Evolutionary conservation across 192 early-diverging fungal genomes (phyloP), one percentile per base, ranked within the genome.

Genomic region (Mortierella hygrophila): DNA sequence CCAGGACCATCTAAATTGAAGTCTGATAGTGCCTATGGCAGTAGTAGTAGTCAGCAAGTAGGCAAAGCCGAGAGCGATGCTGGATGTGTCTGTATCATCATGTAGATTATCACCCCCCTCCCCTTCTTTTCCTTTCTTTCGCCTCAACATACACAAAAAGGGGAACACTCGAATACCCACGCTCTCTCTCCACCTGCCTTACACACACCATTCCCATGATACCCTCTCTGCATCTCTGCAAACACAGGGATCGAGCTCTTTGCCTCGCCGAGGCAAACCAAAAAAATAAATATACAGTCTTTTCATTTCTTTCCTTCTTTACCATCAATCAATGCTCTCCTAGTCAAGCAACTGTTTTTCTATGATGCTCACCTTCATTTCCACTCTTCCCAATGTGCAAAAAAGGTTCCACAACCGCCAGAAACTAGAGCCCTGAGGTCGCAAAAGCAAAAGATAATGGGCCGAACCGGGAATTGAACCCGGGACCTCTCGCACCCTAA

Each of bases 401-500:
- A 40, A 40, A 40, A 40, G 3, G 4, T 40, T 3, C 4, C 38
- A 40, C 35, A 35, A 35, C 38, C 38, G 6, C 3, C 6, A 40
- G 38, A 3, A 40, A 3, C 6, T 3, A 40, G 4, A 40, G 38
- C 3, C 6, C 38, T 10, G 3, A 46, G 13, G 38, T 40, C 4
- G 38, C 4, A 0, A 1, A 74, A 23, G 44, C n/a, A 74, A 74
- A 74, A 55, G 35, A 40, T 6, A 70, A 7, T 60, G 90, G 92
- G 90, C 81, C 85, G 85, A 85, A 89, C 93, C 92, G 92, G 92
- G 93, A 93, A 93, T 94, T 91, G 93, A 94, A 94, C 93, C 92
- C 93, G 92, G 93, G 93, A 93, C 92, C 93, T 91, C 91, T 90
- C 92, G 90, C 93, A 93, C 92, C 92, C 92, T 91, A 94, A 93